Percentiles rank a stretch among this genome's conserved stretches.
Conservation (phyloP, 1,284 basidiomycete genomes). For the Meira nashicola region DNA sequence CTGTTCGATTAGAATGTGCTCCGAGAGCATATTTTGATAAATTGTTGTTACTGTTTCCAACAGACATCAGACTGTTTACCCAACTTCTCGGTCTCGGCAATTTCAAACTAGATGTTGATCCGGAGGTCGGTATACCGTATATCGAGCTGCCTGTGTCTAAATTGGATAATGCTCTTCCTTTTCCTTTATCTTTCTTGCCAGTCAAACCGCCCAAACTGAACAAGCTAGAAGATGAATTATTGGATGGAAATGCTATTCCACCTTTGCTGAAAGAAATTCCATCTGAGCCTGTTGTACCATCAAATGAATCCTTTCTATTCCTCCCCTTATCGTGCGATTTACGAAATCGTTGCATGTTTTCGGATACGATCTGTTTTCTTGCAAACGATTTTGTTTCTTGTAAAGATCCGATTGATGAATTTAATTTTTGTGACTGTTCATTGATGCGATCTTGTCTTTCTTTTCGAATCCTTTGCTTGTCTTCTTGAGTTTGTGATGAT, state of each 20-base stretch:
- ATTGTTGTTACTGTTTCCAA: constrained; percentile 10
- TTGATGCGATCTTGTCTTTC: too few relatives aligned
- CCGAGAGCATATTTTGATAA: constrained; percentile 14
- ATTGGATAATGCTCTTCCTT: neutral
- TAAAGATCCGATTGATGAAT: too few relatives aligned
- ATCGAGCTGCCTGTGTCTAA: neutral
- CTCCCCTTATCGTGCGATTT: constrained; percentile 3
- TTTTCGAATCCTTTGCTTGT: too few relatives aligned
- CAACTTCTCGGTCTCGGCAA: constrained; percentile 24
- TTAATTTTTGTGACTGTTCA: too few relatives aligned
- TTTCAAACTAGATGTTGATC: constrained; percentile 10
- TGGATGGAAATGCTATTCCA: neutral
- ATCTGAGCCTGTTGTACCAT: neutral
- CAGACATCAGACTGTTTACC: constrained; percentile 27
- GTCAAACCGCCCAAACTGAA: neutral
- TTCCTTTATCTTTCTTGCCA: constrained; percentile 3
- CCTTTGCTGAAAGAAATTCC: neutral
- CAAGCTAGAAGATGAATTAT: neutral
- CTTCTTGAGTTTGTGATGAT: too few relatives aligned
- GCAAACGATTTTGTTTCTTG: too few relatives aligned
- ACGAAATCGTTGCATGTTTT: constrained; percentile 1
- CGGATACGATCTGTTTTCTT: too few relatives aligned
- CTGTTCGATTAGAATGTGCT: neutral
- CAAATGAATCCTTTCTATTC: neutral
- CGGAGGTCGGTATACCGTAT: neutral